Evolutionary conservation across 1,284 basidiomycete species (phyloP), one percentile per base, ranked within the genome.

Genomic region (Pseudozyma sp.): DNA sequence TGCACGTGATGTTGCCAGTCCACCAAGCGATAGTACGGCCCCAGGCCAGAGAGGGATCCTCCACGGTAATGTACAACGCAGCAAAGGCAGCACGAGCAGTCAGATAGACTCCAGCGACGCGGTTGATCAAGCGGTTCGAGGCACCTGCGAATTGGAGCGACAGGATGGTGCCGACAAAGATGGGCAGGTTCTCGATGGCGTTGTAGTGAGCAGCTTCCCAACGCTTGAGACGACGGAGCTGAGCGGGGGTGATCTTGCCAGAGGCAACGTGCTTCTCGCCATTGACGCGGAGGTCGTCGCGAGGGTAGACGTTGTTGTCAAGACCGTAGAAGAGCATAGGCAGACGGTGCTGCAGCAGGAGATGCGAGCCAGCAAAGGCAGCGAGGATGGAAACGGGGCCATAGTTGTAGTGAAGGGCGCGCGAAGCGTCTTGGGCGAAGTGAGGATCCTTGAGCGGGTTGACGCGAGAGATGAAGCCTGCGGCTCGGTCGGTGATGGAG

Each of bases 171-270:
- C 62, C 72, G 40, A 75, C 30, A 40, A 75, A 75, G 54, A 75
- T 51, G 46, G 72, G 67, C 7, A 75, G 56, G 55, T 61, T 65
- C 42, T 70, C 72, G 24, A 75, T 45, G 17, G 72, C 62, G 37
- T 75, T 75, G 72, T 75, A 75, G 60, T 75, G 72, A 43, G 72
- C 72, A 14, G 72, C 72, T 51, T 75, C 59, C 72, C 72, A 75
- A 34, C 72, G 67, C 52, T 66, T 66, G 42, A 75, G 64, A 35
- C 67, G 55, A n/a, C 59, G 55, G 31, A 75, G 72, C 47, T 66
- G 54, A 7, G 54, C 51, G 13, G 55, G 59, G 1, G 67, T 75
- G 53, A 75, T 46, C 63, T 70, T 75, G 50, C 72, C 72, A 0
- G 68, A 50, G n/a, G 72, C 72, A 30, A 75, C 67, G 33, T 51